phyloP scores from a whole-genome alignment of 108 stramenopile genomes.

The Nitzschia inconspicua region DNA sequence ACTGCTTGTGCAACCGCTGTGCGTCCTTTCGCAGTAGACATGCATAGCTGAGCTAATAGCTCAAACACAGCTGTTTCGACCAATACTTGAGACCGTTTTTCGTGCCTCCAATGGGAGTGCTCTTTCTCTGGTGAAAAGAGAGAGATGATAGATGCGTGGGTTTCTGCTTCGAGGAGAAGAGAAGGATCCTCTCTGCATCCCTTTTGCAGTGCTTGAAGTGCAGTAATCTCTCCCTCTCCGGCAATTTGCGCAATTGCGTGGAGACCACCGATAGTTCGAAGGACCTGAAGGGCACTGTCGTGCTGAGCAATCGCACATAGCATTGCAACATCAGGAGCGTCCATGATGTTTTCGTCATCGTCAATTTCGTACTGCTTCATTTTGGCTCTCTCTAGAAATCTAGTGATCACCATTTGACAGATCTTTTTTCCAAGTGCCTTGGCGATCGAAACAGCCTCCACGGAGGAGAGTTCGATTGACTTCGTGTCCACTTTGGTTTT shows the following conservation, averaged over 20 bases:
- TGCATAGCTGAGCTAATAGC: constrained; percentile 31
- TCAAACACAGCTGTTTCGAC: constrained; percentile 38
- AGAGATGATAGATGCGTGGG: constrained; percentile 49
- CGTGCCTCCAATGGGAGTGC: constrained; percentile 17
- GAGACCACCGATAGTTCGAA: constrained; percentile 62
- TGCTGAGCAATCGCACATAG: constrained; percentile 71
- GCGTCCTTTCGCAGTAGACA: constrained; percentile 33
- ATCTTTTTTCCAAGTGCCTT: constrained; percentile 59
- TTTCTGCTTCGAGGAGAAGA: constrained; percentile 61
- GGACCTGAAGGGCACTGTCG: constrained; percentile 48
- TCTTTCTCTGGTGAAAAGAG: constrained; percentile 35
- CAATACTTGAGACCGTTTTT: constrained; percentile 16
- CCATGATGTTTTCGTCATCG: constrained; percentile 50
- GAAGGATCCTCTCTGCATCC: constrained; percentile 58
- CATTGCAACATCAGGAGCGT: constrained; percentile 73
- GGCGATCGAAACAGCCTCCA: constrained; percentile 62
- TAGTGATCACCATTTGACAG: constrained; percentile 66
- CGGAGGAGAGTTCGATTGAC: constrained; percentile 26
- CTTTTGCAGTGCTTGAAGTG: constrained; percentile 55
- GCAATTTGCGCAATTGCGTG: constrained; percentile 77
- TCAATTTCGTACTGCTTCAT: constrained; percentile 52
- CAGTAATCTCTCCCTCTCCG: constrained; percentile 64
- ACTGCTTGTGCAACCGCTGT: constrained; percentile 24
- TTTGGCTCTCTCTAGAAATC: constrained; percentile 66
- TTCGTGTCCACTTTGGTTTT: constrained; percentile 4